These are phyloP conservation scores for Raddia guianensis DNA, from an alignment of 176 grass and related monocot genomes.

Conservation along the genomic window DNA sequence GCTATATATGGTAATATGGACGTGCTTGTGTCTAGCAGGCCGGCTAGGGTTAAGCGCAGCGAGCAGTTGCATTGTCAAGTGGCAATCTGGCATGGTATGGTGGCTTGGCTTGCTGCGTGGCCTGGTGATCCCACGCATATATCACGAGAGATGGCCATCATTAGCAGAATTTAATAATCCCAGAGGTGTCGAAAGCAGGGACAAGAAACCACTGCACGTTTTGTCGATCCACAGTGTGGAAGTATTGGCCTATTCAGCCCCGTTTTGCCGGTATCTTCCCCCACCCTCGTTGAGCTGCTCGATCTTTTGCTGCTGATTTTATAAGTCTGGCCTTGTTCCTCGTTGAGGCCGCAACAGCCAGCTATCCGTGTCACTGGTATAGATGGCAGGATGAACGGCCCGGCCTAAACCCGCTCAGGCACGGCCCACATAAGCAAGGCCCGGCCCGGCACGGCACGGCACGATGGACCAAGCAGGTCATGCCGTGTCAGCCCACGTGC, in stretches of 20 bases:
- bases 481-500: too few species aligned
- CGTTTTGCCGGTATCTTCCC: too few species aligned
- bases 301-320: too few species aligned
- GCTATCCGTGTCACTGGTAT: too few species aligned
- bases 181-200: not conserved
- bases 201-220: slow-evolving; percentile 25
- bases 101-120: not conserved
- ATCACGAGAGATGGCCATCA: slow-evolving; percentile 60
- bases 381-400: too few species aligned
- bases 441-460: too few species aligned
- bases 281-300: too few species aligned
- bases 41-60: not conserved
- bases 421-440: too few species aligned
- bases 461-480: too few species aligned
- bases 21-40: not conserved
- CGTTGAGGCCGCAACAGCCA: too few species aligned
- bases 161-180: slow-evolving; percentile 45
- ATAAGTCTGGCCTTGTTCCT: too few species aligned
- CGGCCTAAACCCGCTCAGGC: too few species aligned
- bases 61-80: not conserved
- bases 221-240: not conserved
- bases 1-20: not conserved
- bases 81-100: not conserved
- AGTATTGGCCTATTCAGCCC: not conserved
- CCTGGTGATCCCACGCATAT: slow-evolving; percentile 40